Evolutionary conservation across 2,329 filamentous ascomycete genomes (phyloP), one percentile per base, ranked within the genome.

Genomic region (Xylariaceae sp.): DNA sequence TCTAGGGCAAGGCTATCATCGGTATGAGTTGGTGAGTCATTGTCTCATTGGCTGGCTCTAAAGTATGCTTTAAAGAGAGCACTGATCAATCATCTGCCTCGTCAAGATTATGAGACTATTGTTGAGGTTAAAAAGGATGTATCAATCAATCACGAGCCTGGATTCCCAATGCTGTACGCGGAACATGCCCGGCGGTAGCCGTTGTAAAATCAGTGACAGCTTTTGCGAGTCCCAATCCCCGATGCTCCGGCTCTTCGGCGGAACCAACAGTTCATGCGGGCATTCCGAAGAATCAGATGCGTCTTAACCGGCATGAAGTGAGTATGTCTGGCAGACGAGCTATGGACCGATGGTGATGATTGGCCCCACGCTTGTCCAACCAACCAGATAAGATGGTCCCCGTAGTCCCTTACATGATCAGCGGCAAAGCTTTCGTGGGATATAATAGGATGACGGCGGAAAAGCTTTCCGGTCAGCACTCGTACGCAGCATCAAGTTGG

Each of bases 1-100:
- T 41, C 21, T 23, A 9, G 44, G 59, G 48, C 48, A 47, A 66
- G 67, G 67, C 60, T 69, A 69, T 57, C 42, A 48, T 69, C 67
- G 66, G 67, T 57, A 63, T 56, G 62, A 64, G 55, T 60, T 54
- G 55, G 59, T 54, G 60, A 60, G 63, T 59, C 64, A 48, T 48
- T 66, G 60, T 64, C 60, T 64, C 57, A 56, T 57, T 56, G 52
- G 51, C 50, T 56, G 52, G 51, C 50, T 60, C 48, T 57, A 60
- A 29, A 37, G 32, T 37, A 7, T 37, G 32, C 32, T 9, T 26
- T 26, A 4, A 9, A 14, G 32, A 37, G 3, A 37, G 9, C 14
- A 37, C 14, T 37, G 32, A 16, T 16, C 32, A 12, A 37, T 16
- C 32, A 37, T 37, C 32, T 37, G 26, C 26, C 10, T 6, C 10